Conservation (phyloP, 345 rosid species). For the Murraya koenigii region DNA sequence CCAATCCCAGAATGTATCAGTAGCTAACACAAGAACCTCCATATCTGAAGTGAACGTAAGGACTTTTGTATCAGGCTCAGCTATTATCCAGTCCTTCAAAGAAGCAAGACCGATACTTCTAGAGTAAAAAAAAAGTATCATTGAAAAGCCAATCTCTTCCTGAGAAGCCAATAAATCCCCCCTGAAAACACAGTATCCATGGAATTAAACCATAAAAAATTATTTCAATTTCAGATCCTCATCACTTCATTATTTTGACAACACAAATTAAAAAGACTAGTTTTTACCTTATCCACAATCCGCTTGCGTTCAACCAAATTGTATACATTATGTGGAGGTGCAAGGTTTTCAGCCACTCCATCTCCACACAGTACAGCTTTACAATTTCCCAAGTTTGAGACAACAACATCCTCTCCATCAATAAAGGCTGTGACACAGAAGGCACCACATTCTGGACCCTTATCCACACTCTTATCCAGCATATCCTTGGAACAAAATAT, state of each 20-base stretch:
- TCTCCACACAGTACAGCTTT: conserved; percentile 68
- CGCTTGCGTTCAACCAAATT: conserved; percentile 55
- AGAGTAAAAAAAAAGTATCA: conserved; percentile 45
- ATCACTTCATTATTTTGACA: not conserved
- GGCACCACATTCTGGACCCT: conserved; percentile 70
- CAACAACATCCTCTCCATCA: conserved; percentile 50
- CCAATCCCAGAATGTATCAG: conserved; percentile 81
- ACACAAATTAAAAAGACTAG: not conserved
- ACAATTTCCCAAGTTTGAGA: conserved; percentile 81
- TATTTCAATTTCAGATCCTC: not conserved
- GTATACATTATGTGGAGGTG: conserved; percentile 61
- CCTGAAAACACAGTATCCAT: conserved; percentile 27
- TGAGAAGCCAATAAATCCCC: conserved; percentile 59
- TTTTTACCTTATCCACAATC: conserved; percentile 53
- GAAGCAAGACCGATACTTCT: conserved; percentile 85
- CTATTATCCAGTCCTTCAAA: conserved; percentile 72
- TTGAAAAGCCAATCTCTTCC: too few relatives aligned
- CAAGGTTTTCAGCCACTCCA: conserved; percentile 68
- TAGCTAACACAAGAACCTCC: conserved; percentile 79
- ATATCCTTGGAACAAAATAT: too few relatives aligned
- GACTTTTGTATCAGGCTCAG: conserved; percentile 65
- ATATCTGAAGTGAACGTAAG: conserved; percentile 46
- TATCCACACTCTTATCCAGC: conserved; percentile 4
- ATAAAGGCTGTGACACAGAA: conserved; percentile 75
- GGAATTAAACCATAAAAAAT: conserved; percentile 3